Conservation (phyloP, 805 yeast species). For the Wickerhamiella azyma region DNA sequence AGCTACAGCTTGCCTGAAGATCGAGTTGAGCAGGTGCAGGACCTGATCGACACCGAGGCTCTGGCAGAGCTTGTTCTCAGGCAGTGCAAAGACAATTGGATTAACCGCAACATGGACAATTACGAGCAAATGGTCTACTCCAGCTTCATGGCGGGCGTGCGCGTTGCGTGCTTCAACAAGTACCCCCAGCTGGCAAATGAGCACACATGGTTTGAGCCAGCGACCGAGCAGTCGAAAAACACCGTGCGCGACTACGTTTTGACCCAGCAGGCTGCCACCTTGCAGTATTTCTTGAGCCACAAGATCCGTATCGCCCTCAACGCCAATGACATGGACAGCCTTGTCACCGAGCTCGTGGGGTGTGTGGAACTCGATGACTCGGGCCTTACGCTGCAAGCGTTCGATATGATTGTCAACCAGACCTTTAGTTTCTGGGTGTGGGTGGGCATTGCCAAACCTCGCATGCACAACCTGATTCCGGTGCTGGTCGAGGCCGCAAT, state of each 20-base stretch:
- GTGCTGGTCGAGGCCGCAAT: background rate
- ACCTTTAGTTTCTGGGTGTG: constrained; percentile 9
- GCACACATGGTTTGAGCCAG: background rate
- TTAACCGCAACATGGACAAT: background rate
- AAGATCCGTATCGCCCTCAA: constrained; percentile 9
- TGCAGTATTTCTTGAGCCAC: constrained; percentile 13
- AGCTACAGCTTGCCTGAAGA: background rate
- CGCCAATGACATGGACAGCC: constrained; percentile 1
- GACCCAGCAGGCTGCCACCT: background rate
- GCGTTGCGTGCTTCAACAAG: background rate
- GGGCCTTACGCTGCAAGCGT: background rate
- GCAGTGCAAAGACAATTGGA: background rate
- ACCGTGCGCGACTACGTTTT: background rate
- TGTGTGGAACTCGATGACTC: constrained; percentile 6
- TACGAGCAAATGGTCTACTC: background rate
- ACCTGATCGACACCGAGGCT: background rate
- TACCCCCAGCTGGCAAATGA: background rate
- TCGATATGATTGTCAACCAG: constrained; percentile 11
- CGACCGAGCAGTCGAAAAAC: background rate
- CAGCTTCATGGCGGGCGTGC: background rate
- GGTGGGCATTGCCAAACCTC: background rate
- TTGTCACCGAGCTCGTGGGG: constrained; percentile 9
- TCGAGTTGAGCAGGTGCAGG: background rate
- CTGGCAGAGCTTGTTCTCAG: background rate
- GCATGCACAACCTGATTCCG: constrained; percentile 4